A percentile compares a stretch with the other conserved stretches of the same genome.
phyloP scores from a whole-genome alignment of 169 alveolate genomes.

The Miamiensis avidus region DNA sequence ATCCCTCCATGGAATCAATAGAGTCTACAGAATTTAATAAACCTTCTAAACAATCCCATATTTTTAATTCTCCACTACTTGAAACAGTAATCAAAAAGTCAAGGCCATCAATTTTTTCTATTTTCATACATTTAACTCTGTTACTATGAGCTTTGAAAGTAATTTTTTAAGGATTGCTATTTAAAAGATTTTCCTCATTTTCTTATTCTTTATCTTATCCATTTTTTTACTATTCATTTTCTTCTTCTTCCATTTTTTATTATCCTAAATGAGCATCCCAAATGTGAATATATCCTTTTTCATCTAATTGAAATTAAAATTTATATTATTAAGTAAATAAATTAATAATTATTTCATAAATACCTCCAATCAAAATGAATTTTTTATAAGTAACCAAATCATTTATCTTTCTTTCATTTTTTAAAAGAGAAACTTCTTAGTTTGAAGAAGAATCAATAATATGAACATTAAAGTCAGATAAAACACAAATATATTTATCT shows the following conservation, averaged over 20 bases:
- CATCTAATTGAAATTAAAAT: background rate
- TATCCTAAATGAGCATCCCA: constrained; percentile 6
- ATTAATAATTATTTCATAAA: background rate
- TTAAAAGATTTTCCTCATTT: too few relatives aligned
- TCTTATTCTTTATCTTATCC: background rate
- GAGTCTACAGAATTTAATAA: background rate
- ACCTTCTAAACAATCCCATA: constrained; percentile 10
- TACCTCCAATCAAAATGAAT: constrained; percentile 16
- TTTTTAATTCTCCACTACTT: constrained; percentile 10
- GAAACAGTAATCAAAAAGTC: constrained; percentile 16
- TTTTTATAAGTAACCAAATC: constrained; percentile 18
- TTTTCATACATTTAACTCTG: constrained; percentile 10
- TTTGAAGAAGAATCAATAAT: constrained; percentile 13
- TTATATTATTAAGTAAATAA: background rate
- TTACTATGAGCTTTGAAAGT: constrained; percentile 16
- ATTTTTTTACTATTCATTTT: background rate
- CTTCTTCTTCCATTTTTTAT: too few relatives aligned
- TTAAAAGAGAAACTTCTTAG: background rate
- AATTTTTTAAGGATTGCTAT: background rate
- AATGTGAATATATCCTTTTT: constrained; percentile 16
- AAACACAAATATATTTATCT: background rate
- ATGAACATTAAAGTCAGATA: constrained; percentile 16
- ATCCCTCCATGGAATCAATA: too few relatives aligned
- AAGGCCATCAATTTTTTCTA: constrained; percentile 4
- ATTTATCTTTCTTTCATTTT: background rate